Conservation (phyloP, 1,284 basidiomycete species). For the Apiotrichum akiyoshidainum region DNA sequence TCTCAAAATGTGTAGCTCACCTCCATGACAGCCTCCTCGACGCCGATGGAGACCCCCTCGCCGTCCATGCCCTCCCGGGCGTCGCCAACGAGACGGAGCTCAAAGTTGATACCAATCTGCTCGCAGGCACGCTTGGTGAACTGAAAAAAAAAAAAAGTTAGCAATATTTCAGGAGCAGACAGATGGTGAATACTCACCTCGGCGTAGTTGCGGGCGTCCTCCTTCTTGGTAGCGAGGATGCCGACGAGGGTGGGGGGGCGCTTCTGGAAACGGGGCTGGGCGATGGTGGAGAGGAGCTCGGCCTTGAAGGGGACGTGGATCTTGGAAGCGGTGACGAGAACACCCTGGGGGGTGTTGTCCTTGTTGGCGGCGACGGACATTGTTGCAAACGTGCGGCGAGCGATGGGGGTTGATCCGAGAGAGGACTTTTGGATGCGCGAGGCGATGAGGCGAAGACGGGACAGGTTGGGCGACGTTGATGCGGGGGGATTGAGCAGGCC, state of each 20-base stretch:
- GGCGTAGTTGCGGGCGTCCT: slow-evolving; percentile 85
- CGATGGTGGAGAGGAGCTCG: slow-evolving; percentile 42
- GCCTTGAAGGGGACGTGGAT: slow-evolving; percentile 50
- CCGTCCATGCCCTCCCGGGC: slow-evolving; percentile 51
- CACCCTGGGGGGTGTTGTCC: slow-evolving; percentile 30
- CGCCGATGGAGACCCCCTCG: slow-evolving; percentile 63
- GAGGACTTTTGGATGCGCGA: background rate
- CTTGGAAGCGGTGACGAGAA: slow-evolving; percentile 50
- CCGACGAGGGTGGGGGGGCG: slow-evolving; percentile 75
- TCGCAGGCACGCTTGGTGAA: slow-evolving; percentile 91
- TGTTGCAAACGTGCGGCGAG: slow-evolving; percentile 4
- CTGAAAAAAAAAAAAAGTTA: slow-evolving; percentile 13
- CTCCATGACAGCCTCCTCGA: slow-evolving; percentile 91
- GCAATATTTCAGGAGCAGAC: background rate
- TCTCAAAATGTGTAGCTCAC: slow-evolving; percentile 32
- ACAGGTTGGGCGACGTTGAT: slow-evolving; percentile 1
- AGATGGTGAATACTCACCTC: slow-evolving; percentile 52
- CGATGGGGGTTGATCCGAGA: background rate
- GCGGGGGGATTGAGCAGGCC: too few relatives aligned
- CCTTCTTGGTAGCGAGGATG: slow-evolving; percentile 81
- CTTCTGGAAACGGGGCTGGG: slow-evolving; percentile 31
- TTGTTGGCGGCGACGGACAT: slow-evolving; percentile 13
- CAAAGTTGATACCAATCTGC: slow-evolving; percentile 81
- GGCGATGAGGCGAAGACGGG: background rate
- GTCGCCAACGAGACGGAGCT: slow-evolving; percentile 65